These are phyloP conservation scores for Crithidia thermophila DNA, from an alignment of 208 protist genomes.

Conservation along the genomic window DNA sequence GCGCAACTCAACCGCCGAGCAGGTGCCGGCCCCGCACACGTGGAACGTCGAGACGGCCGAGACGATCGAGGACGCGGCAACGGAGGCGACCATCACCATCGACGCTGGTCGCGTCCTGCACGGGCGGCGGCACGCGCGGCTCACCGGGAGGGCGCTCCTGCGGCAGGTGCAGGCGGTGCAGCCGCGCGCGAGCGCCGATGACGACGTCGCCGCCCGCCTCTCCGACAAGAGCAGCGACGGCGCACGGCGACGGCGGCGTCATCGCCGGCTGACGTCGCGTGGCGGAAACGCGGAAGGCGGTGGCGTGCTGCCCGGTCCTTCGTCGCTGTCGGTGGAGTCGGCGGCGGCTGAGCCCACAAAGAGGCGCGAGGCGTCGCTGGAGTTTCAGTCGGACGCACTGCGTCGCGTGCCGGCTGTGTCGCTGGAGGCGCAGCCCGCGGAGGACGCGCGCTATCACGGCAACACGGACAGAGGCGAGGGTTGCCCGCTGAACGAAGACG, in stretches of 20 bases:
- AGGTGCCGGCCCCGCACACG: constrained; percentile 77
- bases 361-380: neutral
- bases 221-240: neutral
- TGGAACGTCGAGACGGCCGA: constrained; percentile 68
- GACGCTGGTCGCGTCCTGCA: constrained; percentile 29
- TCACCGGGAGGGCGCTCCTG: constrained; percentile 21
- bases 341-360: neutral
- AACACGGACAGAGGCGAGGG: constrained; percentile 66
- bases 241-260: constrained; percentile 14
- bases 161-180: constrained; percentile 49
- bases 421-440: constrained; percentile 31
- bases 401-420: constrained; percentile 37
- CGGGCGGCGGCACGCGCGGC: constrained; percentile 9
- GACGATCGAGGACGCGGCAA: constrained; percentile 46
- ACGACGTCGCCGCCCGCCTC: constrained; percentile 25
- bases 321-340: neutral
- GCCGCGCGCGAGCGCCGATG: constrained; percentile 58
- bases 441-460: constrained; percentile 73
- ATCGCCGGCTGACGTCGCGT: neutral
- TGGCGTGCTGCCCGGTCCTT: neutral
- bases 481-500: constrained; percentile 65
- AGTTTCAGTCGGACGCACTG: constrained; percentile 33
- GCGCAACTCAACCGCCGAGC: constrained; percentile 71
- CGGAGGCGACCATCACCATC: constrained; percentile 31
- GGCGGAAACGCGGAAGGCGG: neutral